Base-by-base conservation (phyloP, 495 filamentous ascomycete species). In the Apodospora peruviana region DNA sequence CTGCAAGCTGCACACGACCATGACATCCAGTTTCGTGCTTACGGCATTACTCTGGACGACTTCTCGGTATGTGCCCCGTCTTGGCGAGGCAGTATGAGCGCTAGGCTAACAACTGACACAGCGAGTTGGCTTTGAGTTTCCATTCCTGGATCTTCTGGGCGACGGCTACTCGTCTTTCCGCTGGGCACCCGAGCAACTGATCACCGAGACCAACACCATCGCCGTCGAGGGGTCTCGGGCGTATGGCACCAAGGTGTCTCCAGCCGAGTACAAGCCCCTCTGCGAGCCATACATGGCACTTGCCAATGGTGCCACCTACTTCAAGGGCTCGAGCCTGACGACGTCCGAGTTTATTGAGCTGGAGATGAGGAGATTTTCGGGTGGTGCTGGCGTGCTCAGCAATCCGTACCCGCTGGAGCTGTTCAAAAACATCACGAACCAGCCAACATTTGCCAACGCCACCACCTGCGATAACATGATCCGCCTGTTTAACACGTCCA, bases 81-180 rank as follows among this genome's bases (percentile, higher is more conserved):
- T 24, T 36, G 32, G 21, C 32, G 10, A 12, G 2, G 16, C n/a
- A 19, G 19, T 38, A 19, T 19, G 1, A 18, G 3, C 14, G 9
- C 38, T 38, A 19, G 45, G 39, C 45, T 59, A 48, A 59, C 47
- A 17, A 19, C 16, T 16, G 11, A 4, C 24, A 16, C 39, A 73
- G 70, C 62, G 68, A 7, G 62, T 65, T n/a, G 68, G 67, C 2
- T 62, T 72, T 27, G 70, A 73, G 62, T 73, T 73, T 51, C 70
- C 70, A 10, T 73, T 71, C 51, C n/a, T 73, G 10, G 66, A 68
- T 43, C 52, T 67, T 35, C 42, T 65, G 4, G 57, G 58, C 23
- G 60, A 68, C 39, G 67, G 68, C 0, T 51, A 64, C 43, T 57
- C 62, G 1, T 65, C 68, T 7, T 73, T 68, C 56, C 67, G 68